Evolutionary conservation across 257 asterid genomes (phyloP).

Genomic region (Nicotiana obtusifolia): DNA sequence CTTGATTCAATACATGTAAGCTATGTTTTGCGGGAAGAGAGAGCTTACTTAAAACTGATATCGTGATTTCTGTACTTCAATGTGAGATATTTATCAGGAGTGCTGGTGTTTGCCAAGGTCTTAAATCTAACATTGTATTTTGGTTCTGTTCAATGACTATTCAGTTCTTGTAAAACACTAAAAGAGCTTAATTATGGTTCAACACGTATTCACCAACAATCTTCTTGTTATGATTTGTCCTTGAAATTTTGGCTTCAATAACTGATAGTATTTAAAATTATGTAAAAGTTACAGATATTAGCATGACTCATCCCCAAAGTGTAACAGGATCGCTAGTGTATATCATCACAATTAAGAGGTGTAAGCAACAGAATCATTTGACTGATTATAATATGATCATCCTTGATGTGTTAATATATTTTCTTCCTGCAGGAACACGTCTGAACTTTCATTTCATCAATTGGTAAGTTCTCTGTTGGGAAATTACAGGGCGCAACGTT

Average conservation of each 20-base stretch:
- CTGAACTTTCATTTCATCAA: conserved; percentile 46
- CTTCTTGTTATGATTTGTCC: neutral
- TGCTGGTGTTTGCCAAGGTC: neutral
- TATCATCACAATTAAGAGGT: neutral
- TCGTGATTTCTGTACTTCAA: neutral
- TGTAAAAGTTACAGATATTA: neutral
- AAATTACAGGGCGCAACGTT: conserved; percentile 37
- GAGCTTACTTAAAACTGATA: neutral
- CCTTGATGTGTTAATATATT: neutral
- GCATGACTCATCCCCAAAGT: no score
- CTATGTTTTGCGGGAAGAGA: neutral
- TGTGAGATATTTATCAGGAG: neutral
- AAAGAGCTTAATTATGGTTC: neutral
- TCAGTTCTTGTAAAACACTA: neutral
- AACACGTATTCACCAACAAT: neutral
- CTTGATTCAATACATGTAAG: neutral
- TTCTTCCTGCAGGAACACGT: conserved; percentile 51
- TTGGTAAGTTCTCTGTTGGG: conserved; percentile 48
- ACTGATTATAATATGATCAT: neutral
- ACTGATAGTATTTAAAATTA: neutral
- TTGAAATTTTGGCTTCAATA: neutral
- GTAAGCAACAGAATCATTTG: neutral
- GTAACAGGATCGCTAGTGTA: no score
- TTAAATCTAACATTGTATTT: neutral
- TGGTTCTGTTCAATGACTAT: neutral